Evolutionary conservation across 495 filamentous ascomycete species (phyloP).

Genomic region (Aspergillus biplanus): DNA sequence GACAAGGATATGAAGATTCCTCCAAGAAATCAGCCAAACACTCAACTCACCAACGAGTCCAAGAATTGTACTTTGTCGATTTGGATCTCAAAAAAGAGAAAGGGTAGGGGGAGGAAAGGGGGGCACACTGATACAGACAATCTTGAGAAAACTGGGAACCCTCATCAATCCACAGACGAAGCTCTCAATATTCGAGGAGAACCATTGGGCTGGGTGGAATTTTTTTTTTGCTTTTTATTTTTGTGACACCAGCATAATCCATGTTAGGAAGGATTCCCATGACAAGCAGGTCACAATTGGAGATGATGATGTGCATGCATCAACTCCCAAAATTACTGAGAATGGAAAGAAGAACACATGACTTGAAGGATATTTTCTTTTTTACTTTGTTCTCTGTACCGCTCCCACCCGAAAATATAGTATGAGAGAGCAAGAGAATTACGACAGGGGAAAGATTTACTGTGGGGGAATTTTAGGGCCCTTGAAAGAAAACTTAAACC

Average conservation of each 20-base stretch:
- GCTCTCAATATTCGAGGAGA: neutral
- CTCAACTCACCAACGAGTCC: no score
- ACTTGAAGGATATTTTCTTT: neutral
- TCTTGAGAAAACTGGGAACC: neutral
- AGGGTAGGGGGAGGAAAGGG: neutral
- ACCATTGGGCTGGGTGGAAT: neutral
- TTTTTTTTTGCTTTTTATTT: neutral
- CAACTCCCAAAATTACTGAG: neutral
- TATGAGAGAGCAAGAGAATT: constrained; percentile 7
- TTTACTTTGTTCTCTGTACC: neutral
- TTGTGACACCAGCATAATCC: neutral
- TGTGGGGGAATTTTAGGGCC: constrained; percentile 21
- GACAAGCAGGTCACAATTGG: no score
- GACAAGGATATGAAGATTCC: no score
- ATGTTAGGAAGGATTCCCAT: no score
- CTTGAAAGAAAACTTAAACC: constrained; percentile 3
- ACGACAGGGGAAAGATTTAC: constrained; percentile 22
- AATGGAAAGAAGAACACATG: no score
- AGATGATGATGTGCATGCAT: neutral
- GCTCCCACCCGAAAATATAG: neutral
- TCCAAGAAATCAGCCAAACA: no score
- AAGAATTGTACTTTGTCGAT: neutral
- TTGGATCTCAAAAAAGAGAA: constrained; percentile 3
- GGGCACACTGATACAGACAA: neutral
- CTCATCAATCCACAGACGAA: neutral